Evolutionary conservation across 805 yeast species (phyloP), one percentile per base, ranked within the genome.

Genomic region (Myxozyma monticola): DNA sequence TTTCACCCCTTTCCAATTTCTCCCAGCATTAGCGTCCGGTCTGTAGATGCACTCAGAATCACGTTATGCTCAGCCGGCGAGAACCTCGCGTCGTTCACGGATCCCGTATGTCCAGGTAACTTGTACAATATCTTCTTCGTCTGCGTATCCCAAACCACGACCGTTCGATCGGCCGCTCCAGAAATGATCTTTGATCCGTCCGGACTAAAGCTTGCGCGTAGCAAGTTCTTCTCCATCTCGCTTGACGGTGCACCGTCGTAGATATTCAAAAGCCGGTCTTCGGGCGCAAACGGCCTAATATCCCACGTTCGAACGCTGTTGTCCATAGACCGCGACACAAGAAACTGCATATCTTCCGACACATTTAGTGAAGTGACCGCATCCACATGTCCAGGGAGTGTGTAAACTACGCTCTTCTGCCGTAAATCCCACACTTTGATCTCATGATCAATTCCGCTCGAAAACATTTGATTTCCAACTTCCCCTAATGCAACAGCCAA

Each of bases 361-460:
- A 81, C 63, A 1, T 72, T 62, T 21, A 85, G 52, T 0, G 85
- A 77, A 0, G 89, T 80, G 21, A 84, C 77, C 18, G 63, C 52
- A 41, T 79, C 85, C 5, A 67, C 61, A 46, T 80, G 78, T 48
- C 71, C 59, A 42, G 69, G 65, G 60, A 77, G 67, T 45, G 63
- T 66, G 79, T 84, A 82, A 7, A 76, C 37, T 0, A 77, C 73
- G 12, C 22, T 42, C 20, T 46, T 48, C 25, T 54, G 51, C 46
- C 88, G 66, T 6, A 78, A 42, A 60, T 87, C 95, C 68, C 76
- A 83, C 1, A 80, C 83, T 36, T 69, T 62, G 0, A 87, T 73
- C 0, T 72, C 68, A 1, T 88, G 84, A 56, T 87, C 91, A 2
- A 87, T 76, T 0, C 95, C 95, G 0, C 83, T 71, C 4, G 79